Conservation (phyloP, 2,329 filamentous ascomycete species). For the Domatiomyces globalis region DNA sequence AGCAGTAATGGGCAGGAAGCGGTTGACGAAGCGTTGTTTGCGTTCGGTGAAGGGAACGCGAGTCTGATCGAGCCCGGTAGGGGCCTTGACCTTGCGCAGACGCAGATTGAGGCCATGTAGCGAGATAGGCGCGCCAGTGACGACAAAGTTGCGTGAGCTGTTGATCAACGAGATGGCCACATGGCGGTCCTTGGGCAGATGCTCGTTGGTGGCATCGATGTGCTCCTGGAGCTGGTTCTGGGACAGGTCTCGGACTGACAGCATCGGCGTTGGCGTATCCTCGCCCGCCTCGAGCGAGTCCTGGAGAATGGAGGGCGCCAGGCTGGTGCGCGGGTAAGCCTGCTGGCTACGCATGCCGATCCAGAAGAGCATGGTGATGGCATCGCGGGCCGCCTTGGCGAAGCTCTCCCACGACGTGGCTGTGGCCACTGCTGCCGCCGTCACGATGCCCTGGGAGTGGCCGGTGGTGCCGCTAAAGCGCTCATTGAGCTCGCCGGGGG, state of each 20-base stretch:
- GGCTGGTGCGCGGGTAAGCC: conserved; percentile 85
- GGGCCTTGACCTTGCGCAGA: conserved; percentile 89
- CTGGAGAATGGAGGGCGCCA: conserved; percentile 78
- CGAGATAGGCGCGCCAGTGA: conserved; percentile 89
- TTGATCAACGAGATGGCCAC: conserved; percentile 93
- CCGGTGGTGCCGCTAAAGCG: conserved; percentile 78
- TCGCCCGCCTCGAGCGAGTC: conserved; percentile 91
- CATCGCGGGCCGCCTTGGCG: conserved; percentile 60
- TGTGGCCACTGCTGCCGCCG: conserved; percentile 79
- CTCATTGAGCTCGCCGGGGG: conserved; percentile 76
- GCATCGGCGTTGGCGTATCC: conserved; percentile 90
- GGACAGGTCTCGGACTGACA: conserved; percentile 89
- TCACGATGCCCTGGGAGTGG: conserved; percentile 92
- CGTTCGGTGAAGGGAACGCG: conserved; percentile 87
- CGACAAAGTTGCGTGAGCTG: conserved; percentile 91
- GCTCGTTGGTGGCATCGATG: conserved; percentile 92
- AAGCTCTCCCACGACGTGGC: conserved; percentile 90
- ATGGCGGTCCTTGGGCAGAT: conserved; percentile 80
- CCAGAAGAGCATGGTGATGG: conserved; percentile 93
- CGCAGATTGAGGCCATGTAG: conserved; percentile 92
- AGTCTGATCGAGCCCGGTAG: conserved; percentile 93
- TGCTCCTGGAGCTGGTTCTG: conserved; percentile 84
- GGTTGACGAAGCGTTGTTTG: conserved; percentile 91
- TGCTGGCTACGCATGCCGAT: conserved; percentile 95
- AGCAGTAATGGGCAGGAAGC: conserved; percentile 92